phyloP scores from a whole-genome alignment of 257 asterid genomes.

The Hygrophila difformis region DNA sequence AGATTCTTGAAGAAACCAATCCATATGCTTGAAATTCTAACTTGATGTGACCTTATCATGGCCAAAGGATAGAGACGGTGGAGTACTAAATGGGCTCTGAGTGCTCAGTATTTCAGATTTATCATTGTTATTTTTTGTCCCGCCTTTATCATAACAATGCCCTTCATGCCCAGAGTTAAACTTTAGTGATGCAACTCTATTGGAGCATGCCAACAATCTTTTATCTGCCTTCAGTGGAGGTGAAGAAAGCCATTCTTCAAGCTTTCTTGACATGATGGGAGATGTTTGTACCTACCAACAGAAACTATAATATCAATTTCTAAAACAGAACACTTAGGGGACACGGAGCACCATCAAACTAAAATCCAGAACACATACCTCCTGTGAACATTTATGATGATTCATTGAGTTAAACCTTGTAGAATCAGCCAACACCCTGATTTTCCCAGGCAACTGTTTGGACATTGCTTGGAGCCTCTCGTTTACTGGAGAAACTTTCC shows the following conservation, averaged over 20 bases:
- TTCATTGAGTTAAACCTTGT: constrained; percentile 64
- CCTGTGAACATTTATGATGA: constrained; percentile 58
- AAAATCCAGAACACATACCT: constrained; percentile 35
- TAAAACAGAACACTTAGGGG: constrained; percentile 8
- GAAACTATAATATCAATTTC: constrained; percentile 14
- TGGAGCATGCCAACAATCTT: constrained; percentile 34
- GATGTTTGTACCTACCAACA: constrained; percentile 38
- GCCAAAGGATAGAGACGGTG: constrained; percentile 77
- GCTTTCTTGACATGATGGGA: constrained; percentile 37
- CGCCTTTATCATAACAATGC: constrained; percentile 26
- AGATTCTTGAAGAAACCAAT: constrained; percentile 8
- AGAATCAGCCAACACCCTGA: constrained; percentile 70
- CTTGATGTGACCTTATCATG: constrained; percentile 52
- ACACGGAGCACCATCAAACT: constrained; percentile 2
- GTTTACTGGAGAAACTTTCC: constrained; percentile 91
- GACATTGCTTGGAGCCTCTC: constrained; percentile 75
- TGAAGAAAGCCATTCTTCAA: constrained; percentile 66
- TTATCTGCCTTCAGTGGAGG: constrained; percentile 53
- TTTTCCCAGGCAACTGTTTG: constrained; percentile 52
- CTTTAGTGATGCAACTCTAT: constrained; percentile 26
- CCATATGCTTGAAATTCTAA: constrained; percentile 6
- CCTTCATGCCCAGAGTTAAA: constrained; percentile 19
- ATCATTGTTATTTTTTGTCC: constrained; percentile 20
- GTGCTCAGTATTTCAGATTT: constrained; percentile 31
- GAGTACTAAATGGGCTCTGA: constrained; percentile 86